These are phyloP conservation scores for Kuraishia ogatae DNA, from an alignment of 805 yeast genomes.

Conservation along the genomic window DNA sequence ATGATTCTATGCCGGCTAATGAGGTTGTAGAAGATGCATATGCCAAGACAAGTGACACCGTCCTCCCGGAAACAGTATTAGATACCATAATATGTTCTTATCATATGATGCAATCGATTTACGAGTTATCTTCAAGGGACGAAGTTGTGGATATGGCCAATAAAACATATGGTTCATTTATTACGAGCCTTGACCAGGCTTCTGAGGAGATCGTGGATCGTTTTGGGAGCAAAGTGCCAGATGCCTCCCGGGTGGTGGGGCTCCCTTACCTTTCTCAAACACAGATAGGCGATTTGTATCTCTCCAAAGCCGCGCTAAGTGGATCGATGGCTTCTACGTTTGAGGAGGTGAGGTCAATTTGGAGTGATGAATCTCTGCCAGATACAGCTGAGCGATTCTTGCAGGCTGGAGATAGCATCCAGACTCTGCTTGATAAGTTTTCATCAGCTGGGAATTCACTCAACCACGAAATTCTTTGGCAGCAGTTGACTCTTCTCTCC, in stretches of 20 bases:
- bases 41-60: slow-evolving; percentile 13
- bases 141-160: slow-evolving; percentile 3
- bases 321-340: slow-evolving; percentile 21
- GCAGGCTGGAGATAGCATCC: slow-evolving; percentile 33
- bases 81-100: slow-evolving; percentile 21
- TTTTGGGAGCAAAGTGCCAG: slow-evolving; percentile 12
- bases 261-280: slow-evolving; percentile 21
- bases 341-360: slow-evolving; percentile 19
- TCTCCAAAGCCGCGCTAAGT: slow-evolving; percentile 19
- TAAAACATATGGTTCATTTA: slow-evolving; percentile 3
- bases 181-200: slow-evolving; percentile 11
- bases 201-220: slow-evolving; percentile 3
- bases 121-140: slow-evolving; percentile 14
- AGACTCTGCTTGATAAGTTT: slow-evolving; percentile 31
- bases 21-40: slow-evolving; percentile 2
- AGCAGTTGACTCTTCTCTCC: slow-evolving; percentile 27
- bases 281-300: slow-evolving; percentile 17
- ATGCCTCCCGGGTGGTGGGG: slow-evolving; percentile 10
- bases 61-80: slow-evolving; percentile 16
- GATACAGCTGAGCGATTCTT: slow-evolving; percentile 27
- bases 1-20: background rate
- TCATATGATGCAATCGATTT: slow-evolving; percentile 14
- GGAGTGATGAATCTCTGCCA: slow-evolving; percentile 24
- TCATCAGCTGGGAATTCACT: slow-evolving; percentile 10
- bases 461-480: slow-evolving; percentile 26